Evolutionary conservation across 2,329 filamentous ascomycete genomes (phyloP), one percentile per base, ranked within the genome.

Genomic region (Neonectria magnoliae): DNA sequence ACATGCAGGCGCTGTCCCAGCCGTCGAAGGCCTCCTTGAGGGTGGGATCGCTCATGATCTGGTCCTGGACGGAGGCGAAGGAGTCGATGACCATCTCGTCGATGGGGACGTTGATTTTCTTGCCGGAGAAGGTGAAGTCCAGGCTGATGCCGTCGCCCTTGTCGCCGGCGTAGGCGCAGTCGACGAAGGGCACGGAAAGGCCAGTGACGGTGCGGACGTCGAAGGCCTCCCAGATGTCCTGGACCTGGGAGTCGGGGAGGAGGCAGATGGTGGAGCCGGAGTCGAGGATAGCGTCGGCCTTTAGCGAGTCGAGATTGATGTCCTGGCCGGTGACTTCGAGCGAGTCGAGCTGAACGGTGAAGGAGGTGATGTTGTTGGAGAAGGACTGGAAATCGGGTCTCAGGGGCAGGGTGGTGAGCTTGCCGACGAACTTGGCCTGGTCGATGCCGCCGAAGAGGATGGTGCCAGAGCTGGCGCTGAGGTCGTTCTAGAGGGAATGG

Each of bases 401-500:
- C 65, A 94, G 87, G 5, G 78, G 73, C 22, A 83, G 66, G 44
- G 71, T 75, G 14, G 69, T 67, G 44, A 80, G 72, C 44, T 85
- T 78, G 58, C 90, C 91, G 3, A 82, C 76, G 79, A 89, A 95
- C 77, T 94, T 94, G 65, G 85, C 84, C 0, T 87, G 90, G 76
- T 96, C 92, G 69, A 95, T 88, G 53, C 91, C 93, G 48, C 93
- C 93, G 70, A 96, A 96, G 10, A 95, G 83, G 64, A 95, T 89
- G 69, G 82, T 89, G 55, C 93, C 93, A 3, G 85, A 88, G 61
- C 84, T 87, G 1, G 91, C 76, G 64, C 82, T 80, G 14, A 93
- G 79, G 74, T 93, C 90, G 78, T 94, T 79, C 75, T 77, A 51
- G 33, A 10, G 16, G 22, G 14, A n/a, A 13, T 3, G n/a, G 9